Evolutionary conservation across 306 rosid species (phyloP).

Genomic region (Dalbergia cultrata): DNA sequence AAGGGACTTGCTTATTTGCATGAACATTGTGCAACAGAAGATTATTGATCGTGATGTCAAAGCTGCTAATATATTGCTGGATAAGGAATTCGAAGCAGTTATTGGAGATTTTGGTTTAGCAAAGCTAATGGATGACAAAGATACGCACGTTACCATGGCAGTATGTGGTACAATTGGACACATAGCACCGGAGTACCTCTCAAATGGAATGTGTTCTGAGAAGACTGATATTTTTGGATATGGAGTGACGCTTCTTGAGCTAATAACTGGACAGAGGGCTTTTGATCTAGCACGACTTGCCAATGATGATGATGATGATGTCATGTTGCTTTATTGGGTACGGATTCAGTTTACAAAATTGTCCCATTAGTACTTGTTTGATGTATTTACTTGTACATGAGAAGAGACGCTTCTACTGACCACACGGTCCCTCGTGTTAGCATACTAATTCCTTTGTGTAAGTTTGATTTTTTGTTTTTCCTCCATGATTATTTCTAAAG

Average conservation of each 20-base stretch:
- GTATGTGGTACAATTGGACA: slow-evolving; percentile 35
- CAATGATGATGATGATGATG: slow-evolving; percentile 32
- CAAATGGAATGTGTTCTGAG: slow-evolving; percentile 37
- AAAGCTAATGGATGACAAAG: slow-evolving; percentile 36
- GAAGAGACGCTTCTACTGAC: not conserved
- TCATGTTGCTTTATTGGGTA: slow-evolving; percentile 47
- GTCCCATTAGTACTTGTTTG: not conserved
- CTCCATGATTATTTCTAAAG: not conserved
- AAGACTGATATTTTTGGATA: slow-evolving; percentile 41
- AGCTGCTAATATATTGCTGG: slow-evolving; percentile 43
- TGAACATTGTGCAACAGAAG: slow-evolving; percentile 30
- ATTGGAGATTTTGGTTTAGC: slow-evolving; percentile 46
- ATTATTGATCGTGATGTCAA: slow-evolving; percentile 43
- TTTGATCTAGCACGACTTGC: slow-evolving; percentile 30
- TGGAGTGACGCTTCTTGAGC: slow-evolving; percentile 46
- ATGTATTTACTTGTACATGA: not conserved
- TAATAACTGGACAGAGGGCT: slow-evolving; percentile 37
- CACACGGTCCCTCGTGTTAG: not conserved
- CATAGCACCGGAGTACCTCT: slow-evolving; percentile 43
- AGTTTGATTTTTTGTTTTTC: not conserved
- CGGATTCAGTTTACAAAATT: not conserved
- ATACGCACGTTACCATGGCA: slow-evolving; percentile 35
- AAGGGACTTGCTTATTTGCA: slow-evolving; percentile 47
- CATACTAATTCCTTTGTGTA: not conserved
- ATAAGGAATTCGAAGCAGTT: slow-evolving; percentile 41